These are phyloP conservation scores for Coemansia sp. DNA, from an alignment of 192 early-diverging fungal species.

Conservation along the genomic window DNA sequence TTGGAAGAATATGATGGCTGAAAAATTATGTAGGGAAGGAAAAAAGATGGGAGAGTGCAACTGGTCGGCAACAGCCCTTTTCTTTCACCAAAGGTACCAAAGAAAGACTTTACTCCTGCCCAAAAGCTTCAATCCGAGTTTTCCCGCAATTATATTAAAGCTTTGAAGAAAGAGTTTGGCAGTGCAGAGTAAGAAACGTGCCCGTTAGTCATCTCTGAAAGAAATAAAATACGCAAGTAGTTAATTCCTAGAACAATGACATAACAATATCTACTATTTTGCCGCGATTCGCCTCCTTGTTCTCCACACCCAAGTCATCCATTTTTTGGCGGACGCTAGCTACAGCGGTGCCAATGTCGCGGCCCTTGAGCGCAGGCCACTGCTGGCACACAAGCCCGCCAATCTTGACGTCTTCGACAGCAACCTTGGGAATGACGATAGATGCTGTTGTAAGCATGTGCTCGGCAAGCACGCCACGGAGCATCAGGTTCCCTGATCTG, in stretches of 20 bases:
- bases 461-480: constrained; percentile 30
- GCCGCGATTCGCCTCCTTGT: constrained; percentile 25
- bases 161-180: no score
- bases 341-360: constrained; percentile 35
- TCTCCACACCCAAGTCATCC: constrained; percentile 25
- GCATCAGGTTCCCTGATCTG: constrained; percentile 11
- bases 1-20: no score
- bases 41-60: no score
- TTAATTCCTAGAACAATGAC: constrained; percentile 4
- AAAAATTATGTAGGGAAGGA: no score
- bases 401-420: constrained; percentile 33
- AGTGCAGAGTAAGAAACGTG: no score
- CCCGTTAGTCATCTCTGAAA: not conserved
- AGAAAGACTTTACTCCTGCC: no score
- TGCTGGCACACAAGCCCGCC: constrained; percentile 36
- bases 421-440: constrained; percentile 16
- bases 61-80: no score
- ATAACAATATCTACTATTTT: constrained; percentile 29
- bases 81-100: no score
- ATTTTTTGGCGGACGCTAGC: constrained; percentile 18
- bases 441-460: constrained; percentile 25
- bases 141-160: no score
- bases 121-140: no score
- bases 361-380: constrained; percentile 38
- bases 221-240: not conserved